These are phyloP conservation scores for Paramecium biaurelia DNA, from an alignment of 73 alveolate genomes.

Conservation along the genomic window DNA sequence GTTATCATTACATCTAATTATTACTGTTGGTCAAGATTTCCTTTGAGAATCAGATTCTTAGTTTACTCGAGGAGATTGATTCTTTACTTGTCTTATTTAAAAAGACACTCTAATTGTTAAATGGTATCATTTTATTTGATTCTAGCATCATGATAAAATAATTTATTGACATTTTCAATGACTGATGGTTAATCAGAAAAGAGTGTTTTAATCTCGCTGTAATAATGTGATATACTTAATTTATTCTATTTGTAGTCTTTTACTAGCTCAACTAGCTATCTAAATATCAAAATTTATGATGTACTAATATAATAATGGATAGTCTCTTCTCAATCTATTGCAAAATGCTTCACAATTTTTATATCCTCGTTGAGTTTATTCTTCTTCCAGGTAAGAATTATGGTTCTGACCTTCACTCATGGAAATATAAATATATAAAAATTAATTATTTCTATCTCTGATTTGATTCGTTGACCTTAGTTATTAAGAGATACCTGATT, in stretches of 20 bases:
- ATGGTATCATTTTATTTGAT: conserved; percentile 26
- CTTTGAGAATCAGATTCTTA: background rate
- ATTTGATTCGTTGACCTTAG: background rate
- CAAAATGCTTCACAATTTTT: conserved; percentile 52
- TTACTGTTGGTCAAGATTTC: background rate
- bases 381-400: background rate
- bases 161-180: conserved; percentile 32
- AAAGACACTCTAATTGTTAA: background rate
- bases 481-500: background rate
- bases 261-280: background rate
- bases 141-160: conserved; percentile 50
- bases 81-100: background rate
- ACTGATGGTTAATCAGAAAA: conserved; percentile 30
- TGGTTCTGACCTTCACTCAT: background rate
- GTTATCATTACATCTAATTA: background rate
- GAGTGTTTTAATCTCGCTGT: background rate
- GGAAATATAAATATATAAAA: background rate
- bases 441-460: background rate
- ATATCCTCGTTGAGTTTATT: background rate
- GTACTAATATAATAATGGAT: conserved; percentile 4
- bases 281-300: background rate
- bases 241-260: background rate
- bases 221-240: background rate
- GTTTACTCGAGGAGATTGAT: background rate
- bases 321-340: conserved; percentile 34